Conservation (phyloP, 2,329 filamentous ascomycete species). For the Fusarium concolor region DNA sequence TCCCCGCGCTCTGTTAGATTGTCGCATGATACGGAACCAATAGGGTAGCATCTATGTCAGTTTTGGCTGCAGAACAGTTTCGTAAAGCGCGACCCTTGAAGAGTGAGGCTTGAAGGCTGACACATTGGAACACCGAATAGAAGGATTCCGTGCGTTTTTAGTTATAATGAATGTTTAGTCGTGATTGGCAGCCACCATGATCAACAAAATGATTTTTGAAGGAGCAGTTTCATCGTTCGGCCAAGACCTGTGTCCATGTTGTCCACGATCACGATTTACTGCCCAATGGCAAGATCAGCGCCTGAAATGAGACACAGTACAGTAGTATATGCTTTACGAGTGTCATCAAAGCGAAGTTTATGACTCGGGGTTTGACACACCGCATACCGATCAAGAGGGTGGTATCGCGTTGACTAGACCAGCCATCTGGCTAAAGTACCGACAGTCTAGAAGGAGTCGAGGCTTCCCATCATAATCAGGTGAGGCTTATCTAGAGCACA, state of each 20-base stretch:
- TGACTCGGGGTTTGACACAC: neutral
- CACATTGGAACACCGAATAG: neutral
- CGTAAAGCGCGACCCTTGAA: neutral
- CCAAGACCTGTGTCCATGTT: neutral
- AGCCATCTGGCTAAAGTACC: neutral
- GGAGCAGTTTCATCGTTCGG: neutral
- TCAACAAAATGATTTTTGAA: neutral
- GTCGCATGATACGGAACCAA: slow-evolving; percentile 10
- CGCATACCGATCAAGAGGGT: neutral
- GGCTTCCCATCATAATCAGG: neutral
- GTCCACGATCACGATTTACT: neutral
- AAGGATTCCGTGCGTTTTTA: neutral
- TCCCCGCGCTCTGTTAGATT: neutral
- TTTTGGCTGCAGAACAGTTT: slow-evolving; percentile 10
- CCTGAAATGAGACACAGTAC: no score
- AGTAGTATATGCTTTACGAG: neutral
- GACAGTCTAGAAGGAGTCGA: slow-evolving; percentile 29
- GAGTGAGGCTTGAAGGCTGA: slow-evolving; percentile 1
- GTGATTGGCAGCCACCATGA: neutral
- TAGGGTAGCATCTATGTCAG: neutral
- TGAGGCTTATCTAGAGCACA: slow-evolving; percentile 21
- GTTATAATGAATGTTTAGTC: neutral
- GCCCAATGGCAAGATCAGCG: neutral
- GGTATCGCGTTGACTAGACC: neutral
- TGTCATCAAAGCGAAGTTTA: neutral